phyloP scores from a whole-genome alignment of 345 rosid genomes.

The Euclidium syriacum region DNA sequence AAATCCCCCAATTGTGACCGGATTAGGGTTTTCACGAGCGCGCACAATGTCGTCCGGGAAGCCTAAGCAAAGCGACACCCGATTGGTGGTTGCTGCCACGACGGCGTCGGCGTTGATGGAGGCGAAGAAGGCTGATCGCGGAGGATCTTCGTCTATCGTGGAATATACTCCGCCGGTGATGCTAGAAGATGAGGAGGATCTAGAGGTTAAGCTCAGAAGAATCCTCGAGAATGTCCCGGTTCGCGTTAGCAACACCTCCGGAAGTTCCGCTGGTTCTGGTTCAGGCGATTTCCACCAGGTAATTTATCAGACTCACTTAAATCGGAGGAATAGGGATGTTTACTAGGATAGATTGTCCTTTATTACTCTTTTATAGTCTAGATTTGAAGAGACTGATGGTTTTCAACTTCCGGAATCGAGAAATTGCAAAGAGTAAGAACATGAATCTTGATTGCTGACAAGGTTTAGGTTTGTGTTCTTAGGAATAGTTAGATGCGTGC shows the following conservation, averaged over 20 bases:
- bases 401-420: not conserved
- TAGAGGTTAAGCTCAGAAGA: constrained; percentile 86
- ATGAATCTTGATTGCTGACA: too few relatives aligned
- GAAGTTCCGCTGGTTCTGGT: constrained; percentile 97
- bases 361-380: not conserved
- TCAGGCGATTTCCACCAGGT: constrained; percentile 99
- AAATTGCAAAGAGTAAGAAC: too few relatives aligned
- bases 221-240: constrained; percentile 95
- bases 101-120: constrained; percentile 35
- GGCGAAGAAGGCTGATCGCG: constrained; percentile 32
- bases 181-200: constrained; percentile 84
- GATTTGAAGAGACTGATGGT: too few relatives aligned
- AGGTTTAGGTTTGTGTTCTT: not conserved
- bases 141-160: constrained; percentile 56
- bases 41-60: constrained; percentile 51
- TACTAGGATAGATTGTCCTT: not conserved
- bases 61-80: constrained; percentile 44
- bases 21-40: constrained; percentile 33
- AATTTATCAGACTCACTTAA: not conserved
- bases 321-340: not conserved
- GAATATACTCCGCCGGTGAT: constrained; percentile 69
- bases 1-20: constrained; percentile 17
- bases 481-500: not conserved
- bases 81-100: constrained; percentile 38
- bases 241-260: constrained; percentile 89